A percentile compares a stretch with the other conserved stretches of the same genome.
Evolutionary conservation across 2,329 filamentous ascomycete species (phyloP).

Genomic region (Diaporthe citri): DNA sequence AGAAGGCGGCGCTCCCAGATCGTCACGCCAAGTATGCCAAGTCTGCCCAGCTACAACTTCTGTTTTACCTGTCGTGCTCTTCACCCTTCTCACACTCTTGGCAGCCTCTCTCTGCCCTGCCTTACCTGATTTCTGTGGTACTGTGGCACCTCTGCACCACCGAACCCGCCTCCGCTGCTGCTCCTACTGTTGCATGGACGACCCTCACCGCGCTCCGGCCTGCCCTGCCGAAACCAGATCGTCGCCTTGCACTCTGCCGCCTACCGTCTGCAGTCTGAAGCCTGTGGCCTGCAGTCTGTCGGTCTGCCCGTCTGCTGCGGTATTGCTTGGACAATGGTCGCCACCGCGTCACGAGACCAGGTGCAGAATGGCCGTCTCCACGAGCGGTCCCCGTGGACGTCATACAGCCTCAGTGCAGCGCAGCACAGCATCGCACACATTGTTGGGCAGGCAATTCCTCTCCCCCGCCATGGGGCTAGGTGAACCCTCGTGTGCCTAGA

Average conservation of each 20-base stretch:
- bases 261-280: not conserved
- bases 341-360: not conserved
- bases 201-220: slow-evolving; percentile 1
- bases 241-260: not conserved
- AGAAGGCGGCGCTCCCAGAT: slow-evolving; percentile 30
- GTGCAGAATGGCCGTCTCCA: not conserved
- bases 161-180: not conserved
- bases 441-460: not conserved
- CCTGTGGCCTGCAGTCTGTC: too few relatives aligned
- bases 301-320: not conserved
- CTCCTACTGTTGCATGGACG: not conserved
- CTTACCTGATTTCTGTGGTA: not conserved
- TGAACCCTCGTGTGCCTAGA: slow-evolving; percentile 7
- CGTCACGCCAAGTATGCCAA: slow-evolving; percentile 33
- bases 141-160: not conserved
- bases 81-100: slow-evolving; percentile 1
- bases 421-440: not conserved
- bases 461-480: not conserved
- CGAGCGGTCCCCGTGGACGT: not conserved
- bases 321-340: not conserved
- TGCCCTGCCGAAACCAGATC: slow-evolving; percentile 20
- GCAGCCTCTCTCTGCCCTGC: not conserved
- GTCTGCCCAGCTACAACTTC: slow-evolving; percentile 17
- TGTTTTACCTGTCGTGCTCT: slow-evolving; percentile 19
- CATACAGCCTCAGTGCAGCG: not conserved